phyloP scores from a whole-genome alignment of 2,329 filamentous ascomycete genomes.

The Scytalidium sp. region DNA sequence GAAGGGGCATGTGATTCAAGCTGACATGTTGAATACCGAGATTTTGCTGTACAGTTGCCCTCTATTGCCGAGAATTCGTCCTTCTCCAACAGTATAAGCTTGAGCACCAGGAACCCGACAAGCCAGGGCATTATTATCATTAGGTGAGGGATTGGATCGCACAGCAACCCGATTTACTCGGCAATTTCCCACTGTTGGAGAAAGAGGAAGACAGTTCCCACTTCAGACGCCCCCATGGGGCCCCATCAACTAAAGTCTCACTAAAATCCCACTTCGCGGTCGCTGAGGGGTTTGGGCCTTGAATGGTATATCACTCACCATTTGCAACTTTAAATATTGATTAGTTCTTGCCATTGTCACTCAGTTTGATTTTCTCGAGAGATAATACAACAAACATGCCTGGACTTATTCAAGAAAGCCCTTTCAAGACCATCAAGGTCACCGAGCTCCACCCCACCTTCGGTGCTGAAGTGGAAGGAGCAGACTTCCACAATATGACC shows the following conservation, averaged over 20 bases:
- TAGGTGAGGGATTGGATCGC: neutral
- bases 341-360: no score
- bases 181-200: neutral
- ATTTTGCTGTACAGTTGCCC: neutral
- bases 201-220: neutral
- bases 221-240: neutral
- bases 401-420: constrained; percentile 22
- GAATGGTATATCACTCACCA: neutral
- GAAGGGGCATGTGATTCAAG: no score
- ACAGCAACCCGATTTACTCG: neutral
- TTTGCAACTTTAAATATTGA: neutral
- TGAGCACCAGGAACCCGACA: neutral
- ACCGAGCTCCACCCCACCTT: constrained; percentile 16
- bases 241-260: neutral
- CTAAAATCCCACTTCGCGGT: neutral
- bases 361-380: neutral
- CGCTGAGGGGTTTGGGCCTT: no score
- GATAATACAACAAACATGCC: constrained; percentile 20
- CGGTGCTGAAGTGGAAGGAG: constrained; percentile 33
- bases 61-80: neutral
- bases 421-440: constrained; percentile 9
- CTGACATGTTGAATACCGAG: neutral
- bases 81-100: neutral
- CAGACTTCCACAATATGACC: constrained; percentile 32
- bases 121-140: neutral